Conservation (phyloP, 805 yeast genomes). For the Pichia phayaonensis region DNA sequence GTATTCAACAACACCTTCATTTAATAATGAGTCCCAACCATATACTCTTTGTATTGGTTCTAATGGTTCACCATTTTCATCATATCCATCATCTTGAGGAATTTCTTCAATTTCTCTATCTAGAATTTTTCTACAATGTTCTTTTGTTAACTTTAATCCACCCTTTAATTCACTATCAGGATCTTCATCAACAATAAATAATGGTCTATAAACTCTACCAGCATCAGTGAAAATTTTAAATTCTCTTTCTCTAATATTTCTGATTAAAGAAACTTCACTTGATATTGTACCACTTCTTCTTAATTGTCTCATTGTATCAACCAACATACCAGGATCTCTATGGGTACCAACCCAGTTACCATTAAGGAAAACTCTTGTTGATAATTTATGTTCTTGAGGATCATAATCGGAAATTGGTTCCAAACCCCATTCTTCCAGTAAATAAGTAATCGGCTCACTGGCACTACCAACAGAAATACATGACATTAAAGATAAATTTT, state of each 20-base stretch:
- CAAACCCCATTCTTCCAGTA: conserved; percentile 98
- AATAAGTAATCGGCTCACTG: conserved; percentile 88
- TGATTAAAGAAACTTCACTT: conserved; percentile 92
- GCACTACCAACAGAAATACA: conserved; percentile 97
- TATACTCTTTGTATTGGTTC: conserved; percentile 39
- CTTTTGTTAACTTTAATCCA: conserved; percentile 77
- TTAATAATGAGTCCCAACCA: conserved; percentile 80
- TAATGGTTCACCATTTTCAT: conserved; percentile 38
- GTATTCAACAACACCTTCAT: conserved; percentile 87
- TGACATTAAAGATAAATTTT: conserved; percentile 92
- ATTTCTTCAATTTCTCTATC: conserved; percentile 54
- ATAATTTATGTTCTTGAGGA: conserved; percentile 84
- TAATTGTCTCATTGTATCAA: conserved; percentile 81
- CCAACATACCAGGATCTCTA: conserved; percentile 88
- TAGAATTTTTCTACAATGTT: conserved; percentile 66
- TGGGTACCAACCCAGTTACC: conserved; percentile 99
- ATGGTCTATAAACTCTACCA: conserved; percentile 95
- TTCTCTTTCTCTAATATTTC: conserved; percentile 96
- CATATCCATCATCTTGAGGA: conserved; percentile 37
- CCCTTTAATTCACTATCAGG: conserved; percentile 60
- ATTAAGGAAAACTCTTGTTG: conserved; percentile 90
- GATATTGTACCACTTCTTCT: conserved; percentile 94
- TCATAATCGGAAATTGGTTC: conserved; percentile 94
- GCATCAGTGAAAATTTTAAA: conserved; percentile 96
- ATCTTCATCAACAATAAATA: conserved; percentile 88